Conservation (phyloP, 2,329 filamentous ascomycete species). For the Lasiodiplodia hormozganensis region DNA sequence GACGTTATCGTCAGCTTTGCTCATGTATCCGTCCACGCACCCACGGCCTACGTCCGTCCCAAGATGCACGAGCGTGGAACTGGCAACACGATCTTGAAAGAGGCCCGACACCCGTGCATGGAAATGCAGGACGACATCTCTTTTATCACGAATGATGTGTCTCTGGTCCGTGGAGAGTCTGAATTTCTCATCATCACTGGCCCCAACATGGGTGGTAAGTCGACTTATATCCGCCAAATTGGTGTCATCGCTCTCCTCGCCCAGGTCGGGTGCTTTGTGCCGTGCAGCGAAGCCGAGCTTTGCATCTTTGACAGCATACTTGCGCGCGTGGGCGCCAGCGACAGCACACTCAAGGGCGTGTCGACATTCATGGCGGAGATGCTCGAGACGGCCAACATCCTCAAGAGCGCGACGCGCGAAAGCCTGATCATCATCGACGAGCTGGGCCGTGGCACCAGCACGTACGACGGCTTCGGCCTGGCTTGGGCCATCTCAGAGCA, state of each 20-base stretch:
- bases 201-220: slow-evolving; percentile 99
- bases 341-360: slow-evolving; percentile 96
- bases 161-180: slow-evolving; percentile 76
- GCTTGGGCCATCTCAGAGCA: slow-evolving; percentile 99
- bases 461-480: slow-evolving; percentile 98
- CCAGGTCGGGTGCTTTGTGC: slow-evolving; percentile 95
- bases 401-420: slow-evolving; percentile 94
- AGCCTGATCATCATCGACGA: slow-evolving; percentile 99
- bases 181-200: slow-evolving; percentile 97
- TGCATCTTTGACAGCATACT: slow-evolving; percentile 98
- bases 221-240: slow-evolving; percentile 96
- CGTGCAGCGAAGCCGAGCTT: slow-evolving; percentile 86
- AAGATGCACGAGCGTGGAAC: slow-evolving; percentile 88
- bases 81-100: slow-evolving; percentile 87
- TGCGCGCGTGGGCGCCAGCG: slow-evolving; percentile 91
- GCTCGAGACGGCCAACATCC: slow-evolving; percentile 97
- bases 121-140: slow-evolving; percentile 98
- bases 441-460: slow-evolving; percentile 93
- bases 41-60: slow-evolving; percentile 87
- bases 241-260: slow-evolving; percentile 98
- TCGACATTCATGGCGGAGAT: slow-evolving; percentile 99
- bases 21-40: slow-evolving; percentile 91
- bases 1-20: slow-evolving; percentile 96
- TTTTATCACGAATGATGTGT: slow-evolving; percentile 97
- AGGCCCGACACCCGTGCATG: slow-evolving; percentile 95